Evolutionary conservation across 2,329 filamentous ascomycete genomes (phyloP), one percentile per base, ranked within the genome.

Genomic region (Alternaria ethzedia): DNA sequence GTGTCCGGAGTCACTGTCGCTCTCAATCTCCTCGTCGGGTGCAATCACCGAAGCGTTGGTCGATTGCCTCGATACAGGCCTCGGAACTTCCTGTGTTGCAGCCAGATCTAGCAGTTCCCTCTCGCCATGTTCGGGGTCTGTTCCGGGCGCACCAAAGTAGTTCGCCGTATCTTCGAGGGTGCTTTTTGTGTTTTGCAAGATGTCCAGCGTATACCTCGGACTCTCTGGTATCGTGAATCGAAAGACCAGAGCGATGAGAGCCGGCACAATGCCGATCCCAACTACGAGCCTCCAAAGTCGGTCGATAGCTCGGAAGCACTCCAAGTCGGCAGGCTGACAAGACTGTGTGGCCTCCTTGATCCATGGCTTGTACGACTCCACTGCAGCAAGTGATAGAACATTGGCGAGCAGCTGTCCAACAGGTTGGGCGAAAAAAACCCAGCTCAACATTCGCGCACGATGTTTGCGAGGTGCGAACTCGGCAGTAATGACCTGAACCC

Each of bases 391-490:
- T 8, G 75, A 76, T 4, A 78, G 65, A 8, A 78, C 68, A 44
- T 75, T 77, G 47, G 74, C 73, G 20, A 77, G 67, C 10, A 75
- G 62, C 52, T 82, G 81, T 6, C 81, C 81, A 17, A 82, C 67
- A 4, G 80, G 80, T 51, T 83, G 81, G 59, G 81, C 81, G 43
- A 82, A 75, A 66, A 82, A 82, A 2, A 83, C 79, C 57, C 77
- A 76, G 28, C 76, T 75, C 63, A 83, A 64, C 80, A 82, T 82
- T n/a, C 80, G 69, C 3, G 76, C 80, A 25, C 81, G 72, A 50
- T 74, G 71, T 52, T 75, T 76, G 15, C 75, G 68, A 3, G 80
- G 78, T 5, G 80, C 75, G 70, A 80, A 82, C 54, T 82, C 80
- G 4, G 75, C 70, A 5, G 78, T 79, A 20, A 82, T 81, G 28